Evolutionary conservation across 306 rosid genomes (phyloP).

Genomic region (Hippophae gyantsensis): DNA sequence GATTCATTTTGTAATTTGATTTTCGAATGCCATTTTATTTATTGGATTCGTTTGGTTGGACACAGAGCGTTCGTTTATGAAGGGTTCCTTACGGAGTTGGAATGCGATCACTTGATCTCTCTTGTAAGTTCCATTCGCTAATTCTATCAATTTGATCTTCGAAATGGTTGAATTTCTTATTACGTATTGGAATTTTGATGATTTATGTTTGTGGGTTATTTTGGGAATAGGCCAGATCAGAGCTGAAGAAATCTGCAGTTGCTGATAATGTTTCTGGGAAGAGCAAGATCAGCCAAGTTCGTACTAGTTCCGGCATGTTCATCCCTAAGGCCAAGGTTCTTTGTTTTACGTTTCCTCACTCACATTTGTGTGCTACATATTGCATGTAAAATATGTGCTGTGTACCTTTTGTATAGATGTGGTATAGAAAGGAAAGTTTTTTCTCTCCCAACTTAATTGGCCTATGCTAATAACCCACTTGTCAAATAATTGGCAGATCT

Average conservation of each 20-base stretch:
- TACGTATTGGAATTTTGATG: neutral
- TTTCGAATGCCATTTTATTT: neutral
- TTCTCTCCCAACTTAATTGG: no score
- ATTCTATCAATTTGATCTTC: neutral
- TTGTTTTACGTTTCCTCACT: neutral
- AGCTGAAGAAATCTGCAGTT: slow-evolving; percentile 90
- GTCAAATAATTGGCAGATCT: no score
- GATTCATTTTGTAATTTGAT: neutral
- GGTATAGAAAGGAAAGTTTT: no score
- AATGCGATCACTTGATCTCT: slow-evolving; percentile 88
- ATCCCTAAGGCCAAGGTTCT: slow-evolving; percentile 75
- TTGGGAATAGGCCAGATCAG: slow-evolving; percentile 66
- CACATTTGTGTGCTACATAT: no score
- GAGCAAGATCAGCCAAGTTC: slow-evolving; percentile 67
- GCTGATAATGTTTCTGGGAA: slow-evolving; percentile 71
- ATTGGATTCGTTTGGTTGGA: slow-evolving; percentile 5
- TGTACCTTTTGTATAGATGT: no score
- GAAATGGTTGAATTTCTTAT: neutral
- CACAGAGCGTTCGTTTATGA: slow-evolving; percentile 86
- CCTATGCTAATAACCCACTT: no score
- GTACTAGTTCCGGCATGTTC: slow-evolving; percentile 99
- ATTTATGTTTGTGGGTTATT: slow-evolving; percentile 2
- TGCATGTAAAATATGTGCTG: no score
- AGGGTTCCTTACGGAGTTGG: slow-evolving; percentile 81
- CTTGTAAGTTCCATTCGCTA: slow-evolving; percentile 40